Evolutionary conservation across 1,284 basidiomycete genomes (phyloP), one percentile per base, ranked within the genome.

Genomic region (Leccinum holopus): DNA sequence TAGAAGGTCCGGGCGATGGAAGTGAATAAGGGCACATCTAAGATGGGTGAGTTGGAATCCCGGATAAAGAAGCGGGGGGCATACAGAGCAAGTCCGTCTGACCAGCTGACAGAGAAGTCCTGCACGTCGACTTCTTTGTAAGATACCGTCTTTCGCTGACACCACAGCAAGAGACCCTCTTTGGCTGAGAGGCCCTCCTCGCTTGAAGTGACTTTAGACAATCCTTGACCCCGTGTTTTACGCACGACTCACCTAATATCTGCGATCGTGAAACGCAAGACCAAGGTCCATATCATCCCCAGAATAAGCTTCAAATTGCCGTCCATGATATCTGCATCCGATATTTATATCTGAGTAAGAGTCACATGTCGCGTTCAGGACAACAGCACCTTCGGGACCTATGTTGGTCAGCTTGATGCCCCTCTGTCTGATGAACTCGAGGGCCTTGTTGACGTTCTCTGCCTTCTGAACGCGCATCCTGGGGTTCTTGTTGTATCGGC

Each of bases 211-310:
- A 78, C 72, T 62, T 74, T 35, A 65, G 65, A 63, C 28, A 65
- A 32, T 62, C 64, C 41, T 59, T 41, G 18, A 58, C 35, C 21
- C 53, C 16, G 35, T 53, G n/a, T 32, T 18, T 30, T n/a, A 57
- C n/a, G 9, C 33, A 55, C 30, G 14, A 58, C 87, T 64, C 70
- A 95, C 94, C 88, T 97, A 79, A 99, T 98, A 71, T 97, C 95
- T 16, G 97, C 95, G 68, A 99, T 98, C 28, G 96, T 97, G 77
- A 98, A 99, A 3, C 95, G 89, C 37, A 97, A 84, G 73, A 99
- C 97, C 47, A 99, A 84, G 0, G 95, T 97, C 97, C 97, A 99
- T 69, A 99, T 98, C 93, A 98, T 96, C 39, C 97, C 97, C 16
- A 99, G 85, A 59, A 97, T 98, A 61, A 99, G 90, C 77, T 99